Conservation (phyloP, 2,329 filamentous ascomycete genomes). For the Xylariales sp. region DNA sequence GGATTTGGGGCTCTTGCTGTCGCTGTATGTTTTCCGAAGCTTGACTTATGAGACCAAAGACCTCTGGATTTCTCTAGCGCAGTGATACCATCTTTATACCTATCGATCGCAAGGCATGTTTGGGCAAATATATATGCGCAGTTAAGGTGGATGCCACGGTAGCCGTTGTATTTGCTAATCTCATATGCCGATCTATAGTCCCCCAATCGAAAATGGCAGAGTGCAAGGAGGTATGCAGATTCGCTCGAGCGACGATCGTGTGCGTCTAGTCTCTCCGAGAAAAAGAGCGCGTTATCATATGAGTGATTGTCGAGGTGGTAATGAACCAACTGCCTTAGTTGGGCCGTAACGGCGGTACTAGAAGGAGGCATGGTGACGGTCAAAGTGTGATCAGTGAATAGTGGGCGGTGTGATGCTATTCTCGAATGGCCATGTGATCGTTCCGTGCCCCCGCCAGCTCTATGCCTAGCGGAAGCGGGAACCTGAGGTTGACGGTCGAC, state of each 20-base stretch:
- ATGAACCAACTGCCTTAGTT: constrained; percentile 70
- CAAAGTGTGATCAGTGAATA: constrained; percentile 30
- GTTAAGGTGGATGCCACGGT: constrained; percentile 80
- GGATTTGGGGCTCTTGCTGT: constrained; percentile 78
- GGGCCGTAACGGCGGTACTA: constrained; percentile 60
- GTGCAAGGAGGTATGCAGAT: constrained; percentile 82
- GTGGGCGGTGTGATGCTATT: constrained; percentile 38
- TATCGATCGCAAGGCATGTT: constrained; percentile 82
- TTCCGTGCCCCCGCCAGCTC: constrained; percentile 34
- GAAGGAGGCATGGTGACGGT: constrained; percentile 63
- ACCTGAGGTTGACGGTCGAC: constrained; percentile 7
- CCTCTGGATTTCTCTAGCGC: constrained; percentile 84
- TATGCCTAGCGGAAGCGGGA: constrained; percentile 27
- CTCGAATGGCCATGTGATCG: constrained; percentile 53
- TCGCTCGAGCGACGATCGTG: constrained; percentile 86
- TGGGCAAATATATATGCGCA: constrained; percentile 94
- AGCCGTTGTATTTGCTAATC: constrained; percentile 76
- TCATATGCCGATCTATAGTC: constrained; percentile 90
- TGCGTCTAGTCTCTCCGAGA: constrained; percentile 85
- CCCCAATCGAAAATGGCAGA: constrained; percentile 85
- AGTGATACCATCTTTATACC: constrained; percentile 81
- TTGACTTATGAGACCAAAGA: constrained; percentile 80
- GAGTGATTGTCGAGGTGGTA: constrained; percentile 90
- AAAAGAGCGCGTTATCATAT: constrained; percentile 90
- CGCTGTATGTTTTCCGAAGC: constrained; percentile 85